These are phyloP conservation scores for Rubroboletus satanas DNA, from an alignment of 768 basidiomycete species.

Conservation along the genomic window DNA sequence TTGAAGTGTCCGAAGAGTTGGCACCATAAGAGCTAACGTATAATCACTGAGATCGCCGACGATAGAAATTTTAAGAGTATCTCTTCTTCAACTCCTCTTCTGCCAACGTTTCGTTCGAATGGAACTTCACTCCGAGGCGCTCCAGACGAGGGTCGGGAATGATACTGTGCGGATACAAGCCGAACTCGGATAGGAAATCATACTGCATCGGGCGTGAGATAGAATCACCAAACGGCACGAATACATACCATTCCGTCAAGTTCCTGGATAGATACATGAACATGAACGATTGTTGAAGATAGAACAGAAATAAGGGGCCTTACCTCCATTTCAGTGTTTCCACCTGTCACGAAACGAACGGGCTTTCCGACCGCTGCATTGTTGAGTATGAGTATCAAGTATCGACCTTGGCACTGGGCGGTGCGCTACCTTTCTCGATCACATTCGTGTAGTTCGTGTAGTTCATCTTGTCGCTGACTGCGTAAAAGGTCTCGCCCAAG, in stretches of 20 bases:
- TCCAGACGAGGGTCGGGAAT: constrained; percentile 28
- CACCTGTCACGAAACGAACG: constrained; percentile 21
- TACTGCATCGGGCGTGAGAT: constrained; percentile 13
- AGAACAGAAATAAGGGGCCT: background rate
- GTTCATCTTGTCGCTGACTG: constrained; percentile 19
- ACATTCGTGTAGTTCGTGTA: constrained; percentile 13
- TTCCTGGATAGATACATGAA: constrained; percentile 4
- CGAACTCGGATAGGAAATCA: constrained; percentile 24
- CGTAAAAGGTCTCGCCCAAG: constrained; percentile 25
- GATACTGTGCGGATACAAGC: constrained; percentile 14
- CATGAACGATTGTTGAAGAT: background rate
- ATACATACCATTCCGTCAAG: constrained; percentile 26
- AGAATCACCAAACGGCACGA: background rate
- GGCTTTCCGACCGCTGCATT: constrained; percentile 24
- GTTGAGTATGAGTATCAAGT: background rate
- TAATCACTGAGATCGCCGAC: background rate
- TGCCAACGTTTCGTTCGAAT: constrained; percentile 16
- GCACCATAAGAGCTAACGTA: background rate
- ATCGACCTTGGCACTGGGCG: background rate
- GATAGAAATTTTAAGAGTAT: constrained; percentile 4
- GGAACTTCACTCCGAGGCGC: constrained; percentile 25
- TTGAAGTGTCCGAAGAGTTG: background rate
- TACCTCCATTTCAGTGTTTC: constrained; percentile 18
- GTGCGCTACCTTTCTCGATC: constrained; percentile 17
- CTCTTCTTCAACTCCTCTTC: constrained; percentile 21